Evolutionary conservation across 495 filamentous ascomycete genomes (phyloP), one percentile per base, ranked within the genome.

Genomic region (Xylaria bambusicola): DNA sequence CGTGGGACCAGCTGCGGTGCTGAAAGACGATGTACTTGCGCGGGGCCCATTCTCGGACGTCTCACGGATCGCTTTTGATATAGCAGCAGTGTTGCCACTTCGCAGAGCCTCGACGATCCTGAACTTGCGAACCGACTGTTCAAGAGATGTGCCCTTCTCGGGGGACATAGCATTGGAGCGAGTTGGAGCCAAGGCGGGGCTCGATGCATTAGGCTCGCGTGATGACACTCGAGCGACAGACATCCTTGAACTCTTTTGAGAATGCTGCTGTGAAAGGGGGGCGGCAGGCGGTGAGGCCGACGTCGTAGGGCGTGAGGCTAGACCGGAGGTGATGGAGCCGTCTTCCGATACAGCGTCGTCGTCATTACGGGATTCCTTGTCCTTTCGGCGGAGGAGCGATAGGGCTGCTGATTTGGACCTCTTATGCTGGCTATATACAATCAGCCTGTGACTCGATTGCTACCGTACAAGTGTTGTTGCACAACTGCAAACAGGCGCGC

Each of bases 111-210:
- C 94, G 67, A 97, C 97, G 24, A 98, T 83, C 60, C 92, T 86
- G 75, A 98, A 98, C 60, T 93, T 92, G 61, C 86, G 84, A 35
- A 98, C 93, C 0, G 94, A 97, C 70, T 97, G 91, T 66, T 98
- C 93, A 38, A 98, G 91, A 0, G 91, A 88, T 7, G 74, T 73
- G 2, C 75, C 77, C 54, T 73, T 77, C 36, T 75, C 74, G 21
- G 66, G 69, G 17, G 64, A 60, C 15, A 65, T 44, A 6, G 64
- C 57, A 42, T 69, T 71, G 56, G 68, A 64, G 49, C 67, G 48
- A 40, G 67, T 68, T 7, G 70, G 60, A 10, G 66, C 45, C 46
- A 62, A 33, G 33, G 36, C 36, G 12, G 66, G 57, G 35, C 71
- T 54, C 35, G 44, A 56, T 27, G 54, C 33, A 35, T 4, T 41